These are phyloP conservation scores for Septoria petroselini DNA, from an alignment of 2,329 filamentous ascomycete species.

Conservation along the genomic window DNA sequence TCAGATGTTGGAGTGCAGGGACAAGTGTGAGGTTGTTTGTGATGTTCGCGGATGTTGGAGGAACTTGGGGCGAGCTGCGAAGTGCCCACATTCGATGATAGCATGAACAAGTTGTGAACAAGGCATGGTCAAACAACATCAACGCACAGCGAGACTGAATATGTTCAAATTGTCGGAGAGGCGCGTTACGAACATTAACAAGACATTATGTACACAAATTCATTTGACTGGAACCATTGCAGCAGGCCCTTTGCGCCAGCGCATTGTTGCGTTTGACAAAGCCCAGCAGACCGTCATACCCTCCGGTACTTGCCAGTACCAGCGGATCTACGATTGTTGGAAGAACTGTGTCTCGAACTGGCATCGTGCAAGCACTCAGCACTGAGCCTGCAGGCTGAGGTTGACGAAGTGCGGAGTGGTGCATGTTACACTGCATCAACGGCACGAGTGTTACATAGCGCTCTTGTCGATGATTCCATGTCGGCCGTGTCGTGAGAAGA, in stretches of 20 bases:
- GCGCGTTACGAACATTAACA: conserved; percentile 28
- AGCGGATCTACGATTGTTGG: conserved; percentile 19
- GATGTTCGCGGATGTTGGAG: too few species aligned
- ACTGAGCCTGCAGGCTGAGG: conserved; percentile 28
- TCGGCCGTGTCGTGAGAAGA: conserved; percentile 23
- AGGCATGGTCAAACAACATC: neutral
- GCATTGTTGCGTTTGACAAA: neutral
- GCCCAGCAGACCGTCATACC: neutral
- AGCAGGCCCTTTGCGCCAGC: conserved; percentile 8
- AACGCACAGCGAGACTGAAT: neutral
- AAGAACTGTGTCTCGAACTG: conserved; percentile 17
- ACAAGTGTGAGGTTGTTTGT: too few species aligned
- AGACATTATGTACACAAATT: conserved; percentile 32
- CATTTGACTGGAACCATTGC: conserved; percentile 4
- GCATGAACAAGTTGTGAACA: neutral
- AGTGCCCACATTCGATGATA: neutral
- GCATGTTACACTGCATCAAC: conserved; percentile 26
- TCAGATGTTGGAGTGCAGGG: too few species aligned
- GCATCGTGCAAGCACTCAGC: conserved; percentile 26
- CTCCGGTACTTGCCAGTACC: conserved; percentile 4
- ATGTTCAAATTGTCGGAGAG: conserved; percentile 12
- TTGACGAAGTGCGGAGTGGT: conserved; percentile 21
- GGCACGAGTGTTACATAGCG: too few species aligned
- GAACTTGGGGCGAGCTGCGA: too few species aligned
- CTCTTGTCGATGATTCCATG: conserved; percentile 14